These are phyloP conservation scores for Mycosphaerella sp. DNA, from an alignment of 2,329 filamentous ascomycete species.

Conservation along the genomic window DNA sequence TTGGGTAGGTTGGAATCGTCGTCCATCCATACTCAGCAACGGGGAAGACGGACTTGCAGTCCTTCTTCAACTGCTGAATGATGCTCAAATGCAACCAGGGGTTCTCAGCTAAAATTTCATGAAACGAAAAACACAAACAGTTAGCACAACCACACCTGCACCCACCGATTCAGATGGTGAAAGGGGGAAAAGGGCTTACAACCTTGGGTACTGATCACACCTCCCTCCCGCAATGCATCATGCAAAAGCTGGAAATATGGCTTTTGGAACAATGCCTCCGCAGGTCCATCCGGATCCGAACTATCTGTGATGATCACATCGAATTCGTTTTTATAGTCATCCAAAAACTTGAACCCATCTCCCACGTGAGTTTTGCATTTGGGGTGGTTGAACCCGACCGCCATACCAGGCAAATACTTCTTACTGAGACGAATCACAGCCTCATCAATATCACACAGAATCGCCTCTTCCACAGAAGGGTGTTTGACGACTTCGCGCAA, in stretches of 20 bases:
- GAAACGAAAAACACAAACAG: conserved; percentile 1
- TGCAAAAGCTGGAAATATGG: conserved; percentile 94
- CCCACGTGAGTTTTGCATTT: conserved; percentile 89
- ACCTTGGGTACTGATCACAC: conserved; percentile 99
- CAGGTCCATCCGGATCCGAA: conserved; percentile 92
- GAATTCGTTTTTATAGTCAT: conserved; percentile 93
- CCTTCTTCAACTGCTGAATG: conserved; percentile 92
- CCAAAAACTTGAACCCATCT: conserved; percentile 98
- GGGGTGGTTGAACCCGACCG: conserved; percentile 82
- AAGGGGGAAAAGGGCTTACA: conserved; percentile 65
- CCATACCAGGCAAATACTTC: conserved; percentile 93
- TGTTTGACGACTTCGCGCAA: conserved; percentile 99
- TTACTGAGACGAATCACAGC: conserved; percentile 98
- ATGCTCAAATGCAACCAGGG: conserved; percentile 96
- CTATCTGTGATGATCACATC: conserved; percentile 99
- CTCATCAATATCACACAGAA: conserved; percentile 98
- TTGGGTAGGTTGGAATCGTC: conserved; percentile 98
- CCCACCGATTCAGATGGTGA: conserved; percentile 38
- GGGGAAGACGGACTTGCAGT: conserved; percentile 95
- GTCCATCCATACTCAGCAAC: conserved; percentile 98
- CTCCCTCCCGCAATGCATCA: conserved; percentile 84
- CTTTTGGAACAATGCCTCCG: conserved; percentile 96
- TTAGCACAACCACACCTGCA: conserved; percentile 21
- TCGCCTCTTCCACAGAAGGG: conserved; percentile 90
- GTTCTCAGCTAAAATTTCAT: conserved; percentile 92